Evolutionary conservation across 805 yeast genomes (phyloP).

Genomic region (Cyberlindnera xishuangbannaensis): DNA sequence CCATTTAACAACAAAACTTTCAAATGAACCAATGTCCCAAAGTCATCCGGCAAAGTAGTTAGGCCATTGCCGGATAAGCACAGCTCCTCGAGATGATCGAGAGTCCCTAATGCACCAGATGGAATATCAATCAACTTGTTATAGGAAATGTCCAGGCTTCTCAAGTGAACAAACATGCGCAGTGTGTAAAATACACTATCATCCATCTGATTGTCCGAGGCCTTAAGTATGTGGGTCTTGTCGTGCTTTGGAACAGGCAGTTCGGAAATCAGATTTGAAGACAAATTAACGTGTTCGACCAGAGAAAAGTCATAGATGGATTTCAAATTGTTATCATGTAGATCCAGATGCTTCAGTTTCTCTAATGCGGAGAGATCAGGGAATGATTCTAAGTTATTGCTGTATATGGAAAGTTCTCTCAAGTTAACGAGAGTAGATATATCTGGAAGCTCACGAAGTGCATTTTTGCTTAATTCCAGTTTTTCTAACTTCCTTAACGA

Average conservation of each 20-base stretch:
- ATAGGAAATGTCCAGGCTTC: slow-evolving; percentile 69
- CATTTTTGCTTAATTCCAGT: slow-evolving; percentile 74
- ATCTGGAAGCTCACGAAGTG: slow-evolving; percentile 71
- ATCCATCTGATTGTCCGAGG: slow-evolving; percentile 78
- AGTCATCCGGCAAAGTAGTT: slow-evolving; percentile 76
- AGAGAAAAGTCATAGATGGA: slow-evolving; percentile 42
- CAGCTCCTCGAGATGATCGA: slow-evolving; percentile 54
- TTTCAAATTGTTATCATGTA: slow-evolving; percentile 81
- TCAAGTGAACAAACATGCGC: slow-evolving; percentile 51
- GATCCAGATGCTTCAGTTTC: slow-evolving; percentile 60
- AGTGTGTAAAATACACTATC: slow-evolving; percentile 73
- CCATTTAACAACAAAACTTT: slow-evolving; percentile 67
- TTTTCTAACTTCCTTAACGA: slow-evolving; percentile 62
- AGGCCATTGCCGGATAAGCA: slow-evolving; percentile 81
- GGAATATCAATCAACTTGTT: slow-evolving; percentile 84
- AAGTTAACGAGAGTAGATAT: slow-evolving; percentile 55
- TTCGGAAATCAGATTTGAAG: slow-evolving; percentile 51
- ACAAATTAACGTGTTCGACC: slow-evolving; percentile 53
- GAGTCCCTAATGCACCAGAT: slow-evolving; percentile 54
- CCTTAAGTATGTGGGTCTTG: slow-evolving; percentile 43
- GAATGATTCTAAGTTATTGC: slow-evolving; percentile 66
- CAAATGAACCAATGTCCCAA: slow-evolving; percentile 54
- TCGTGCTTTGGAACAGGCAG: slow-evolving; percentile 34
- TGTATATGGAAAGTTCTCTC: slow-evolving; percentile 60
- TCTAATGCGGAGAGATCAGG: slow-evolving; percentile 62